Evolutionary conservation across 768 basidiomycete species (phyloP), one percentile per base, ranked within the genome.

Genomic region (Boletus bicolor): DNA sequence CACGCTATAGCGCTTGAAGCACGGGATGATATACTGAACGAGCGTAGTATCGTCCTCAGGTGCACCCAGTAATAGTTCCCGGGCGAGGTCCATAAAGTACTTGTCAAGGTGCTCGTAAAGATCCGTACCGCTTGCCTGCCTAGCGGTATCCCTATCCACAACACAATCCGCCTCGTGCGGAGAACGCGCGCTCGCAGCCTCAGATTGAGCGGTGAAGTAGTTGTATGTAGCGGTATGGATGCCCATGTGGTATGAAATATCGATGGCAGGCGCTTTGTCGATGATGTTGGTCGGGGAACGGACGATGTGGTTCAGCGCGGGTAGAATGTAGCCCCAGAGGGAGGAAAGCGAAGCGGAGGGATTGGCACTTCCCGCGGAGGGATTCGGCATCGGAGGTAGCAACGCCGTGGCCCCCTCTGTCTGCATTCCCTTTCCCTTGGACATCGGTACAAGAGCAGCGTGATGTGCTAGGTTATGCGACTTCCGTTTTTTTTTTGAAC

Each of bases 181-280:
- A 14, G 60, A 58, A 21, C 60, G 59, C 24, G 70, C 55, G 41
- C 73, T 75, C 46, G 71, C 65, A 30, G 72, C 70, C 64, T 86
- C 85, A 56, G 75, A 78, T 68, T 82, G 81, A n/a, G 80, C 68
- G 51, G 82, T 82, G 66, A 84, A 82, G 81, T 89, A 90, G 74
- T 89, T 88, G 76, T 91, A 90, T 53, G 84, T 83, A n/a, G 87
- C 86, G 19, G 88, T 87, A 70, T 90, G 87, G 39, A 90, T 85
- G 55, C 87, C 86, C 67, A 86, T 82, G 65, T 89, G 87, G 61
- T 87, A 86, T 28, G 74, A 79, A 53, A 86, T 78, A 60, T 89
- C 88, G 62, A 90, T 83, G 12, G 85, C 75, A 36, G 89, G 88
- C 7, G 86, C 82, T 67, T 86, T 88, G 59, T 75, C 71, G 49